These are phyloP conservation scores for thale cress (Arabidopsis thaliana) DNA, from an alignment of 345 rosid species.

Conservation along the genomic window TAIR10.1 NC_003075.7:4195501-4196000, in stretches of 20 bases:
- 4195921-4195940: not conserved
- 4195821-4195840: conserved; percentile 85
- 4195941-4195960: not conserved
- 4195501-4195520: too few species aligned
- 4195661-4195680: too few species aligned
- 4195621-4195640: too few species aligned
- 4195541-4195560: too few species aligned
- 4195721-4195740: too few species aligned
- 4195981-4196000: conserved; percentile 80
- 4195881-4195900: conserved; percentile 93
- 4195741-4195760: conserved; percentile 55
- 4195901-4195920: not conserved
- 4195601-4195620: too few species aligned
- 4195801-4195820: conserved; percentile 74
- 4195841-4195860: conserved; percentile 92
- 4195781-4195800: conserved; percentile 61
- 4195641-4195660: too few species aligned
- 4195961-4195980: conserved; percentile 67
- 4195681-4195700: too few species aligned
- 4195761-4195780: conserved; percentile 83
- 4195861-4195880: conserved; percentile 95
- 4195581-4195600: too few species aligned
- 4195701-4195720: too few species aligned
- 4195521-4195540: too few species aligned
- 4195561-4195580: too few species aligned